Base-by-base conservation (phyloP, 176 grass and related monocot species). In the Dendrocalamus sinicus region DNA sequence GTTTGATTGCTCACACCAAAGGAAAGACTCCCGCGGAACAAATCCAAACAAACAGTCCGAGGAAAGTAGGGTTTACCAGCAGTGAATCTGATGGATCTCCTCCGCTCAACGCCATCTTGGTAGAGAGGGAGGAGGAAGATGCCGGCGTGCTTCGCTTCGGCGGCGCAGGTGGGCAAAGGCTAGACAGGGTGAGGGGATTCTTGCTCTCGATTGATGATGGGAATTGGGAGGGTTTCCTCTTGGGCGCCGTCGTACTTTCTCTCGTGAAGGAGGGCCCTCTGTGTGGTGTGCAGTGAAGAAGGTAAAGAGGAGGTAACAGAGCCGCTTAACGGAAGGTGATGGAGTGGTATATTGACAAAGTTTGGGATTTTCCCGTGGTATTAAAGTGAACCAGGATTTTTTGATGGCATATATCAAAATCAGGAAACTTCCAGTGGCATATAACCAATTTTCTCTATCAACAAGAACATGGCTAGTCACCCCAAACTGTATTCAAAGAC, bases 71-170 rank as follows among this genome's bases (percentile, higher is more conserved):
- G 58, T 45, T 75, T 72, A 75, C 82, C 71, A 37, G 19, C 71
- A 20, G 59, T 45, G 72, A 65, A 74, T 50, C 58, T 72, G 5
- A 12, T 30, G 71, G 82, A 74, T 84, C 58, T 52, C 71, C 82
- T 66, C 58, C 82, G 28, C 58, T 19, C 10, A 71, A 84, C 17
- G 13, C 30, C 82, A 84, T 84, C 58, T 70, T 4, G 19, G 19
- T 9, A 26, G 70, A 14, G 39, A 13, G 26, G 19, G 5, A 32
- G 46, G 45, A 15, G 15, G 44, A 51, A 6, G 50, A 15, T 0
- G 50, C 8, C 26, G 45, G 30, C 44, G 6, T 32, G 9, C 1
- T 43, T 45, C 70, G 70, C 43, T 5, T 20, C 14, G 67, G 39
- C 12, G 22, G 15, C 39, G 57, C 59, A 3, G 15, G 30, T 7